A percentile compares a stretch with the other conserved stretches of the same genome.
phyloP scores from a whole-genome alignment of 257 asterid genomes.

The Nicotiana paniculata region DNA sequence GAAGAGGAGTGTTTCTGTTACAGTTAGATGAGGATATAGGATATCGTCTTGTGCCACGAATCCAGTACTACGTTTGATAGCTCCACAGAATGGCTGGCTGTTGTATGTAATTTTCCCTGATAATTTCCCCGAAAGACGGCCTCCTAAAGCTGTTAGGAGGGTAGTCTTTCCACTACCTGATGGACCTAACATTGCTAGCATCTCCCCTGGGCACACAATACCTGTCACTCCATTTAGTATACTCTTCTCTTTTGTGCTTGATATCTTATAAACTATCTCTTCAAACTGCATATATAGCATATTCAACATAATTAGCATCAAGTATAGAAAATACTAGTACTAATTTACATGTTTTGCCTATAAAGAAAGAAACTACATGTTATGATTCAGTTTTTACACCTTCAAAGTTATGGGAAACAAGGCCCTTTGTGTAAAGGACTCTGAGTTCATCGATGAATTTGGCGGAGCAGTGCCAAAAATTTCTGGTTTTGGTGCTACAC shows the following conservation, averaged over 20 bases:
- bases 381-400: conserved; percentile 28
- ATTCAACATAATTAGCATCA: not conserved
- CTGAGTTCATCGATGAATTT: conserved; percentile 25
- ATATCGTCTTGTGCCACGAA: conserved; percentile 91
- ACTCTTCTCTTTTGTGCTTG: conserved; percentile 51
- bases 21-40: conserved; percentile 83
- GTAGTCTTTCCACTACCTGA: conserved; percentile 98
- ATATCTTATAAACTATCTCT: conserved; percentile 77
- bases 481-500: conserved; percentile 61
- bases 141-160: conserved; percentile 93
- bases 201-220: conserved; percentile 87
- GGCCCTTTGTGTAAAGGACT: conserved; percentile 48
- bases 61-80: conserved; percentile 81
- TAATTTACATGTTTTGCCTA: not conserved
- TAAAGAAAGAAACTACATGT: not conserved
- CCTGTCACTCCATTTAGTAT: conserved; percentile 92
- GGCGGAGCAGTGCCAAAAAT: conserved; percentile 22
- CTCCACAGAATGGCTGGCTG: conserved; percentile 74
- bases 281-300: conserved; percentile 57
- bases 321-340: not conserved
- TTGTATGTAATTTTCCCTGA: conserved; percentile 91
- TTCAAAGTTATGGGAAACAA: conserved; percentile 58
- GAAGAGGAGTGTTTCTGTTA: conserved; percentile 72
- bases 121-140: conserved; percentile 73
- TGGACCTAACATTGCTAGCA: conserved; percentile 95